These are phyloP conservation scores for Parascedosporium putredinis DNA, from an alignment of 2,329 filamentous ascomycete species.

Conservation along the genomic window DNA sequence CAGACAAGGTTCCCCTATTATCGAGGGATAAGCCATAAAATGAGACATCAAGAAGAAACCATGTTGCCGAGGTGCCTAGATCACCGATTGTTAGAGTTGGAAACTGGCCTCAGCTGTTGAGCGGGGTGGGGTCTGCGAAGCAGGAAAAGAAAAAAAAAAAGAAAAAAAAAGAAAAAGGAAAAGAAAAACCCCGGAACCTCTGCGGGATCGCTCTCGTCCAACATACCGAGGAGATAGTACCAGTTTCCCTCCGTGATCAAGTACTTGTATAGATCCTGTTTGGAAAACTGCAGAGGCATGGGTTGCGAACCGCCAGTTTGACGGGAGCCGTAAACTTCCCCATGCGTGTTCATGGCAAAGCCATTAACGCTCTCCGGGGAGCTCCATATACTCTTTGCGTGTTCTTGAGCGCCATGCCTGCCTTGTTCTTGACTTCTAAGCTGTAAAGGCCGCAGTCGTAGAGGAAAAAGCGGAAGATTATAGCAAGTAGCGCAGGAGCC, in stretches of 20 bases:
- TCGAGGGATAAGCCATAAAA: slow-evolving; percentile 46
- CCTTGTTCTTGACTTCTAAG: slow-evolving; percentile 54
- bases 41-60: slow-evolving; percentile 46
- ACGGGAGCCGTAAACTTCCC: slow-evolving; percentile 12
- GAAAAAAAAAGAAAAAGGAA: slow-evolving; percentile 10
- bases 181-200: too few relatives aligned
- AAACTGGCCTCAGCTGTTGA: too few relatives aligned
- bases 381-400: slow-evolving; percentile 48
- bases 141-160: not conserved
- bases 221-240: slow-evolving; percentile 28
- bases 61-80: slow-evolving; percentile 33
- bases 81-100: not conserved
- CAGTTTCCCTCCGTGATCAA: slow-evolving; percentile 38
- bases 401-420: slow-evolving; percentile 46
- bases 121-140: not conserved
- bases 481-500: slow-evolving; percentile 51
- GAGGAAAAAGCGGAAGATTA: slow-evolving; percentile 56
- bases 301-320: slow-evolving; percentile 14
- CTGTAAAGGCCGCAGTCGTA: slow-evolving; percentile 57
- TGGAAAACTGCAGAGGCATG: slow-evolving; percentile 38
- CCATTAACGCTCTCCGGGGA: slow-evolving; percentile 15
- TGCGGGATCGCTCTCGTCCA: too few relatives aligned
- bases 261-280: slow-evolving; percentile 36
- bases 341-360: slow-evolving; percentile 19
- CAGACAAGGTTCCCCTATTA: slow-evolving; percentile 29